A percentile compares a stretch with the other conserved stretches of the same genome.
Conservation (phyloP, 345 rosid species). For the Euphorbia pulcherrima region DNA sequence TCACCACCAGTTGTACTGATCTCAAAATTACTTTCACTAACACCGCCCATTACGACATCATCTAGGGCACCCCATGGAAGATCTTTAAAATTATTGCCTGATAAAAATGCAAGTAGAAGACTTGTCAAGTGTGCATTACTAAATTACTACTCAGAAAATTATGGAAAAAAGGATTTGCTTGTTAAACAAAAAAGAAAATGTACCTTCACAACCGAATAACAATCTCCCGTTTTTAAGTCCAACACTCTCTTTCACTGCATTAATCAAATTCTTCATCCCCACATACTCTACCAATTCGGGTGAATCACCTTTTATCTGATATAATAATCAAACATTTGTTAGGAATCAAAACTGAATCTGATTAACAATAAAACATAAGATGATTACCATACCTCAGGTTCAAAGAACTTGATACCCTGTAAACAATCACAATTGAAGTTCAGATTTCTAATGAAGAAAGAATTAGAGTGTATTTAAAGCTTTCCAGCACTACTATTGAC, state of each 20-base stretch:
- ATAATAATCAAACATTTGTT: constrained; percentile 21
- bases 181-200: not conserved
- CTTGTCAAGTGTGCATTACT: not conserved
- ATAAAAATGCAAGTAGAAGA: constrained; percentile 14
- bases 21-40: constrained; percentile 72
- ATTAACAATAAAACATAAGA: not conserved
- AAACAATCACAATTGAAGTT: constrained; percentile 12
- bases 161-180: not conserved
- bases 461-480: no score
- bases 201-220: constrained; percentile 73
- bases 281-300: constrained; percentile 85
- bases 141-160: constrained; percentile 9
- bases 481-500: constrained; percentile 2
- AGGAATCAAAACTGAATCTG: not conserved
- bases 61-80: constrained; percentile 94
- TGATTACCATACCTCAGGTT: constrained; percentile 67
- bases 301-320: constrained; percentile 88
- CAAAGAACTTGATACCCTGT: constrained; percentile 97
- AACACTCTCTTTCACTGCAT: constrained; percentile 64
- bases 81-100: constrained; percentile 67
- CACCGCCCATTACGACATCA: constrained; percentile 98
- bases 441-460: constrained; percentile 5
- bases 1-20: constrained; percentile 70
- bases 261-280: constrained; percentile 85
- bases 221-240: constrained; percentile 73